Percentiles rank a stretch among this genome's conserved stretches.
Evolutionary conservation across 2,329 filamentous ascomycete species (phyloP).

Genomic region (Leptographium radiaticola): DNA sequence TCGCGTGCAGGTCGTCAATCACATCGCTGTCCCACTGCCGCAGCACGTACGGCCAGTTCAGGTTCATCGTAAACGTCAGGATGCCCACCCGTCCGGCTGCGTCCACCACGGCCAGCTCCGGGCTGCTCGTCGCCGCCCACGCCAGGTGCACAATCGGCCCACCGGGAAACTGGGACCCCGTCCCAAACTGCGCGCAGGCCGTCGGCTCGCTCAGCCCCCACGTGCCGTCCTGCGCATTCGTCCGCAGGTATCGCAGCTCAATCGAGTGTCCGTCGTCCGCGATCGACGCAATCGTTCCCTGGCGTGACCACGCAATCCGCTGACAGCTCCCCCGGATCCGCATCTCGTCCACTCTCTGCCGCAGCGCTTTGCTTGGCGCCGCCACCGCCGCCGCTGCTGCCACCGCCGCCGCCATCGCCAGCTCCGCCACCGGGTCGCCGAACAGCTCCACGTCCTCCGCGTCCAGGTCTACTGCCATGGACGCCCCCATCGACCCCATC

Average conservation of each 20-base stretch:
- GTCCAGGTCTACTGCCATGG: slow-evolving; percentile 33
- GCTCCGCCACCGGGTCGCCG: slow-evolving; percentile 21
- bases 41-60: slow-evolving; percentile 57
- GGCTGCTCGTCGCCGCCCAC: slow-evolving; percentile 60
- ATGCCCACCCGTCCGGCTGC: slow-evolving; percentile 65
- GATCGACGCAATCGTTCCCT: slow-evolving; percentile 75
- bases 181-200: slow-evolving; percentile 44
- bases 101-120: slow-evolving; percentile 76
- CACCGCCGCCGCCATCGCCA: slow-evolving; percentile 36
- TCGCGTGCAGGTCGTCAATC: slow-evolving; percentile 59
- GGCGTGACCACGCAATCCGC: slow-evolving; percentile 82
- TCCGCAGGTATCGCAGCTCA: slow-evolving; percentile 59
- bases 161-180: slow-evolving; percentile 38
- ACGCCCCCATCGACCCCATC: slow-evolving; percentile 28
- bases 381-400: slow-evolving; percentile 16
- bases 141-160: slow-evolving; percentile 65
- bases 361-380: slow-evolving; percentile 51
- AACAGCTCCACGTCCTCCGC: slow-evolving; percentile 53
- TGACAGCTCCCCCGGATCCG: slow-evolving; percentile 66
- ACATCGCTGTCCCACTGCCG: slow-evolving; percentile 54
- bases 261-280: slow-evolving; percentile 56
- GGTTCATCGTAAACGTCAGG: slow-evolving; percentile 53
- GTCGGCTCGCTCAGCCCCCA: slow-evolving; percentile 71
- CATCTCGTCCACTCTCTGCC: slow-evolving; percentile 64
- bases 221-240: slow-evolving; percentile 52